Conservation (phyloP, 2,329 filamentous ascomycete species). For the Alternaria longipes region DNA sequence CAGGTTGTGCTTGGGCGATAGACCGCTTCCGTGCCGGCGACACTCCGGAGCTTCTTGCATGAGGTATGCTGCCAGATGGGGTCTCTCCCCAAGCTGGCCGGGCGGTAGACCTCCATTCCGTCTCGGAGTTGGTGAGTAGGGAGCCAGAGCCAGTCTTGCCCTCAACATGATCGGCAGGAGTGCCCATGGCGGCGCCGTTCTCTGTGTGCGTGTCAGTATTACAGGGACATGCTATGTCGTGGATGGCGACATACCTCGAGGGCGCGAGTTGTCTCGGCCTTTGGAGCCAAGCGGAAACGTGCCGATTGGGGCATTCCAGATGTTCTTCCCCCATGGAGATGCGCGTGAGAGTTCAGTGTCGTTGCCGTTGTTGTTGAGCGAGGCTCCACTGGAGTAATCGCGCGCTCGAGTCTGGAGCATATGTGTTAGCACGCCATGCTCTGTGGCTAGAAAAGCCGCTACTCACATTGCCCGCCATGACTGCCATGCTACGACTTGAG, state of each 20-base stretch:
- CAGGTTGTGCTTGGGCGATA: constrained; percentile 46
- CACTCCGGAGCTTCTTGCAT: constrained; percentile 48
- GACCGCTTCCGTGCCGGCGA: constrained; percentile 52
- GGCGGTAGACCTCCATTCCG: constrained; percentile 66
- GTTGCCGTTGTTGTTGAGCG: constrained; percentile 35
- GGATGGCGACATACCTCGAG: constrained; percentile 37
- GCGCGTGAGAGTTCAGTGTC: constrained; percentile 43
- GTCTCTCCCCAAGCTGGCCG: constrained; percentile 68
- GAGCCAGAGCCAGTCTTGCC: constrained; percentile 74
- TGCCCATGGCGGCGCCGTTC: constrained; percentile 36
- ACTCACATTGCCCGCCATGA: constrained; percentile 47
- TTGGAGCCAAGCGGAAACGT: constrained; percentile 38
- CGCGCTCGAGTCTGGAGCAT: constrained; percentile 39
- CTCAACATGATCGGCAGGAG: constrained; percentile 52
- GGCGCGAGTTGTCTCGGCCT: constrained; percentile 44
- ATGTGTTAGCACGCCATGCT: constrained; percentile 11
- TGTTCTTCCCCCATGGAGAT: constrained; percentile 46
- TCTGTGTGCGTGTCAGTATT: constrained; percentile 39
- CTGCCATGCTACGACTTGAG: constrained; percentile 38
- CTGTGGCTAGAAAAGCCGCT: constrained; percentile 2
- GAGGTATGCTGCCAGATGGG: constrained; percentile 38
- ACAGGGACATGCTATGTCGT: not conserved
- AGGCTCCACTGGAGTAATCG: constrained; percentile 40
- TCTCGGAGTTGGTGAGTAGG: constrained; percentile 73
- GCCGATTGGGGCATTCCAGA: constrained; percentile 45